Evolutionary conservation across 2,329 filamentous ascomycete species (phyloP).

Genomic region (Zymoseptoria tritici): DNA sequence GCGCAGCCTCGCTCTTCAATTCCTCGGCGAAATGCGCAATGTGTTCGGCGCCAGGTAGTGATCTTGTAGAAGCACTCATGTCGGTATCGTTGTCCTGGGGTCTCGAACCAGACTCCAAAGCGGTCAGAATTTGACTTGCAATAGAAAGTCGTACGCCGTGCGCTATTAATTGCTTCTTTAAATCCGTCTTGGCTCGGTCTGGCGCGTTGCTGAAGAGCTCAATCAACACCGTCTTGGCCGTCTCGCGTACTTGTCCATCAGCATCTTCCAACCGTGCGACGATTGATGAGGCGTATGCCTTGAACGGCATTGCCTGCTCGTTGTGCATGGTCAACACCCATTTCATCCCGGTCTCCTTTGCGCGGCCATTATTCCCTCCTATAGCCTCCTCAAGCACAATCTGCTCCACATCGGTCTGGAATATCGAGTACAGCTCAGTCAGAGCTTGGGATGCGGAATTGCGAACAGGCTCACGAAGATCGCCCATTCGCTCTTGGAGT

Average conservation of each 20-base stretch:
- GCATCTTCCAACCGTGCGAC: conserved; percentile 87
- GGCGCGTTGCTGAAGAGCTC: conserved; percentile 80
- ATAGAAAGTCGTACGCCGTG: conserved; percentile 84
- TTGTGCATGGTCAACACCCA: conserved; percentile 86
- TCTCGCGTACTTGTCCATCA: conserved; percentile 77
- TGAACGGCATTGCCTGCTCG: conserved; percentile 71
- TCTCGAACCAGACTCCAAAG: conserved; percentile 19
- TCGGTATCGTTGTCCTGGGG: conserved; percentile 22
- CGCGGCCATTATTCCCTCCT: conserved; percentile 69
- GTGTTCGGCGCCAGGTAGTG: conserved; percentile 34
- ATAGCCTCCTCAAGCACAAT: conserved; percentile 72
- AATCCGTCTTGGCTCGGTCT: conserved; percentile 74
- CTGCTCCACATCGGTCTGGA: conserved; percentile 67
- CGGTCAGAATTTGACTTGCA: conserved; percentile 67
- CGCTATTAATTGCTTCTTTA: conserved; percentile 77
- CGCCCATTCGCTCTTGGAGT: conserved; percentile 77
- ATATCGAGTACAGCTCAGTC: conserved; percentile 65
- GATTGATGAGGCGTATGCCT: conserved; percentile 70
- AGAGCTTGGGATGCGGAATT: conserved; percentile 67
- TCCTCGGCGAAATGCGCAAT: conserved; percentile 38
- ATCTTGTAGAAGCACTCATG: conserved; percentile 38
- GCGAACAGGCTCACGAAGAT: conserved; percentile 79
- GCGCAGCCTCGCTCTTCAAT: conserved; percentile 40
- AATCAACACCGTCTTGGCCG: conserved; percentile 74
- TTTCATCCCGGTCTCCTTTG: conserved; percentile 76